Evolutionary conservation across 2,329 filamentous ascomycete genomes (phyloP), one percentile per base, ranked within the genome.

Genomic region (Thielaviopsis ethacetica): DNA sequence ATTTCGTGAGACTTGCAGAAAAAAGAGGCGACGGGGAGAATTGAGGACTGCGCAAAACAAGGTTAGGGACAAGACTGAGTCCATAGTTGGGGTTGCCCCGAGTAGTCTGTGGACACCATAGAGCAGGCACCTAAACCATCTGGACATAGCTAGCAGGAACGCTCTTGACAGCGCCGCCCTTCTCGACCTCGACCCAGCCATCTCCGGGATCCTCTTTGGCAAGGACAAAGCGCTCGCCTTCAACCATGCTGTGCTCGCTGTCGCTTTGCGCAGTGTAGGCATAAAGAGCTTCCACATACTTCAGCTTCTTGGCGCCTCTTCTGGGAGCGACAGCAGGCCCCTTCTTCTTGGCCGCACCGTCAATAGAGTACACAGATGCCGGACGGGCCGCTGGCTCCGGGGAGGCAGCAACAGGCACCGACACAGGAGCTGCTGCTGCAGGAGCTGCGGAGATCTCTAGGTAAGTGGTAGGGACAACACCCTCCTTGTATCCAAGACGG

Each of bases 151-250:
- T 95, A 44, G 91, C 91, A 53, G 93, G 93, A 58, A 98, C 93
- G 69, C 90, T 95, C 68, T 84, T 91, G 54, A 84, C 88, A 49
- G 83, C 75, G 1, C 91, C 91, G 19, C 88, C 90, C 71, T 88
- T 90, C 74, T 97, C 93, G 19, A 98, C 93, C 73, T 97, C 93
- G 27, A 85, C 88, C 93, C 93, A 98, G 0, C 93, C 93, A 73
- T 97, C 93, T 1, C 93, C 93, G 0, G 84, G 80, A 68, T 97
- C 91, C 59, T 88, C 84, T 66, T 84, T 90, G 62, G 96, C 83
- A 34, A 98, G 75, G 47, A 98, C 90, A 66, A 98, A 94, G 56
- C 84, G 80, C 71, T 98, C 93, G 0, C 93, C 93, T 71, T 95
- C 91, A 0, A 70, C 69, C 88, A 98, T 98, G 66, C 79, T 89